These are phyloP conservation scores for Tolypocladium tundrense DNA, from an alignment of 2,329 filamentous ascomycete genomes.

Conservation along the genomic window DNA sequence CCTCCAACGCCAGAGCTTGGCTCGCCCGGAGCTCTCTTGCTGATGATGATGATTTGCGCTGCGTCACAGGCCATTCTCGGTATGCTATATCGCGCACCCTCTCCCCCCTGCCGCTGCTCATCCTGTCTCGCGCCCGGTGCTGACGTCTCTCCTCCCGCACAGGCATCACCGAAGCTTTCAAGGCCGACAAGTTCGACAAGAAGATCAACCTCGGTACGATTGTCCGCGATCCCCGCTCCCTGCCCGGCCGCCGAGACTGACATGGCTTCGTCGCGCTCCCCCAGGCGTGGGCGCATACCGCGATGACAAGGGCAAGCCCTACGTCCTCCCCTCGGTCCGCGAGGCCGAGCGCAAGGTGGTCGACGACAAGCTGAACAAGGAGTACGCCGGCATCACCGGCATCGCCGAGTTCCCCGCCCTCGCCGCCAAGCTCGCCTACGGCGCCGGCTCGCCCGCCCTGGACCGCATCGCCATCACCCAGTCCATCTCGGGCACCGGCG, in stretches of 20 bases:
- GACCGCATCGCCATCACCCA: slow-evolving; percentile 83
- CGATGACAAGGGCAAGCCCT: slow-evolving; percentile 95
- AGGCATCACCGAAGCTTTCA: slow-evolving; percentile 98
- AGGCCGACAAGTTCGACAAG: slow-evolving; percentile 83
- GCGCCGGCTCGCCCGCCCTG: slow-evolving; percentile 66
- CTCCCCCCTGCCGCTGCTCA: slow-evolving; percentile 5
- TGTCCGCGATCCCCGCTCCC: slow-evolving; percentile 2
- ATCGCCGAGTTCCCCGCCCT: slow-evolving; percentile 88
- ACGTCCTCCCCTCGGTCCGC: slow-evolving; percentile 88
- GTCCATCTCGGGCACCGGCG: slow-evolving; percentile 95
- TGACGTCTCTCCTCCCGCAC: not conserved
- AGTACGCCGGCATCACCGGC: slow-evolving; percentile 96
- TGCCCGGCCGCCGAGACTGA: slow-evolving; percentile 3
- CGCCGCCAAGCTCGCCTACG: slow-evolving; percentile 85
- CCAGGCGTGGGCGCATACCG: slow-evolving; percentile 95
- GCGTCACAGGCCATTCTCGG: slow-evolving; percentile 60
- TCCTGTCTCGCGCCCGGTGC: not conserved
- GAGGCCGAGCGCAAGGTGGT: slow-evolving; percentile 83
- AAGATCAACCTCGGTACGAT: slow-evolving; percentile 91
- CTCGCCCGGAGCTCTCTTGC: not conserved
- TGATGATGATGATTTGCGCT: not conserved
- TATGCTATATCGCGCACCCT: slow-evolving; percentile 30
- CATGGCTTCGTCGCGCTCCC: not conserved
- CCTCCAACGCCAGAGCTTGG: not conserved
- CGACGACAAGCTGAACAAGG: slow-evolving; percentile 74